phyloP scores from a whole-genome alignment of 371 early-diverging fungal species.

The Actinomortierella ambigua region DNA sequence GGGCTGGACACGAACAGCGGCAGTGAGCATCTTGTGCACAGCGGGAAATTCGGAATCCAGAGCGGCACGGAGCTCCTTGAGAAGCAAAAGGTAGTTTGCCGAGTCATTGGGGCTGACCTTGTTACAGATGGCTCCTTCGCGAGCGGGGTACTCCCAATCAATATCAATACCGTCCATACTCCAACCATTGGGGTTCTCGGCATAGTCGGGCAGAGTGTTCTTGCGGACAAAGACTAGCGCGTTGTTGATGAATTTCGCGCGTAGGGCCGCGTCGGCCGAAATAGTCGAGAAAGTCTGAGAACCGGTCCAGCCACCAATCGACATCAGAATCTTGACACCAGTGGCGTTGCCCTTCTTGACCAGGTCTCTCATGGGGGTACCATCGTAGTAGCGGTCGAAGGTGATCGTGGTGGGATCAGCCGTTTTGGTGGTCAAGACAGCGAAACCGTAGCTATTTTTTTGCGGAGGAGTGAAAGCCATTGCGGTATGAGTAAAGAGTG shows the following conservation, averaged over 20 bases:
- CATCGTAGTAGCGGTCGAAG: slow-evolving; percentile 6
- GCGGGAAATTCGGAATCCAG: slow-evolving; percentile 4
- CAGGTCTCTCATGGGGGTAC: slow-evolving; percentile 44
- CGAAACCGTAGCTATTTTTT: slow-evolving; percentile 4
- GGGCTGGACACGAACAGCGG: slow-evolving; percentile 54
- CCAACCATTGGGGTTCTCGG: slow-evolving; percentile 21
- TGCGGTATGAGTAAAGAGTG: background rate
- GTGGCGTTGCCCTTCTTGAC: slow-evolving; percentile 55
- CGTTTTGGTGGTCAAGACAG: background rate
- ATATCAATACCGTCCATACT: slow-evolving; percentile 16
- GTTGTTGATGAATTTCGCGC: slow-evolving; percentile 48
- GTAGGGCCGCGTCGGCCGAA: slow-evolving; percentile 44
- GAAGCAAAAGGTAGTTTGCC: slow-evolving; percentile 31
- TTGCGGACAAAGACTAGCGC: slow-evolving; percentile 39
- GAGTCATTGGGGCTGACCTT: slow-evolving; percentile 29
- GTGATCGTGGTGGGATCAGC: background rate
- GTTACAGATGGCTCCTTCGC: slow-evolving; percentile 62
- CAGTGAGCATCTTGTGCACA: slow-evolving; percentile 45
- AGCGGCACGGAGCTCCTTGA: slow-evolving; percentile 37
- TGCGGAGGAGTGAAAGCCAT: slow-evolving; percentile 52
- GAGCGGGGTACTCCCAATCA: slow-evolving; percentile 71
- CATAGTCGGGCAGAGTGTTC: slow-evolving; percentile 46
- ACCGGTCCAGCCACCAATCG: slow-evolving; percentile 54
- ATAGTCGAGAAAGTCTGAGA: slow-evolving; percentile 47
- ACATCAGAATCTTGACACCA: slow-evolving; percentile 54